Base-by-base conservation (phyloP, 805 yeast species). In the Pichia rugopelliculosa region DNA sequence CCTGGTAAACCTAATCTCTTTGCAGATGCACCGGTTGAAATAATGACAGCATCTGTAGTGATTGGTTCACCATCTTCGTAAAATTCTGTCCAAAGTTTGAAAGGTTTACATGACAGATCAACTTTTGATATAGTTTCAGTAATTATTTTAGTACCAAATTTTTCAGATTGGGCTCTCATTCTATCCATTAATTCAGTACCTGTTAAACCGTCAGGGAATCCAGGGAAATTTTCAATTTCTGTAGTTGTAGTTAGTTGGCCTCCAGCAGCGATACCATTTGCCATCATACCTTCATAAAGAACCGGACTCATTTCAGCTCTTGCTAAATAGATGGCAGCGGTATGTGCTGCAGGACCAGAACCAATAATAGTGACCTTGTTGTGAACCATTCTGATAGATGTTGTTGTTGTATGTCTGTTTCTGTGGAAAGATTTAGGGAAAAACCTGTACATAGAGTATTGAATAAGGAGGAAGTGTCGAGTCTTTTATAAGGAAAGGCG, bases 201-300 rank as follows among this genome's bases (percentile, higher is more conserved):
- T 46, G 81, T 77, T 60, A 93, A 76, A 11, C 96, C 99, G 45
- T 81, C 78, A 48, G 99, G 98, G 79, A 93, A 93, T 48, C 99
- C 99, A 37, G 99, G 99, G 78, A 91, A 93, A 76, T 93, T 93
- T 71, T 93, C 99, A 59, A 93, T 85, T 58, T 93, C 99, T 17
- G 99, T 93, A 55, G 99, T 93, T 59, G 99, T 93, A 55, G 99
- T 93, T 60, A 93, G 77, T 72, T 93, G 99, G 52, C 99, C 99
- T 60, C 99, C 99, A 24, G 99, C 96, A 46, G 99, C 99, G 58
- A 91, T 78, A 58, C 99, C 99, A 69, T 93, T 93, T 56, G 99
- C 99, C 64, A 84, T 73, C 84, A 91, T 75, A 61, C 99, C 99
- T 72, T 93, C 99, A 71, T 89, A 93, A 59, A 93, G 69, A 26